Evolutionary conservation across 495 filamentous ascomycete species (phyloP).

Genomic region (Penicillium herquei): DNA sequence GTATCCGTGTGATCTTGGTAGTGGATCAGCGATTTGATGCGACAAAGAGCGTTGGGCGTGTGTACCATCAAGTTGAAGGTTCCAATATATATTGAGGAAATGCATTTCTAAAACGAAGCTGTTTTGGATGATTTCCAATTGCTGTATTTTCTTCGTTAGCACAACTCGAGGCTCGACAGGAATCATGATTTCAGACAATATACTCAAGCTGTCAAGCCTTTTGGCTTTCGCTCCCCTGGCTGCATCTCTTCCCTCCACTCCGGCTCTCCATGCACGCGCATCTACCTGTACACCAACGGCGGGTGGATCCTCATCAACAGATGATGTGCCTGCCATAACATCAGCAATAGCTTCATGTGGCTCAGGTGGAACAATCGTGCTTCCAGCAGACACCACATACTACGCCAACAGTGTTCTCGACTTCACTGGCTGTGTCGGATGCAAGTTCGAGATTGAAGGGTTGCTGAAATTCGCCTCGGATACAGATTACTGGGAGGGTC

Average conservation of each 20-base stretch:
- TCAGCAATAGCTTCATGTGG: conserved; percentile 38
- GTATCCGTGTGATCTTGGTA: conserved; percentile 2
- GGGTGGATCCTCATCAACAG: conserved; percentile 26
- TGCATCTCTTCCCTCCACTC: not conserved
- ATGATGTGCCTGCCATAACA: conserved; percentile 40
- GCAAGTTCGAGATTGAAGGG: conserved; percentile 45
- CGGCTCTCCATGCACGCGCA: conserved; percentile 11
- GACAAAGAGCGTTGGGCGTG: not conserved
- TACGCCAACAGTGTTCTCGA: conserved; percentile 39
- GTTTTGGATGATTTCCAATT: too few relatives aligned
- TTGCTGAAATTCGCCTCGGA: conserved; percentile 36
- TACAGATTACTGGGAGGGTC: conserved; percentile 38
- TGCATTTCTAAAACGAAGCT: too few relatives aligned
- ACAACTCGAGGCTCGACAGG: too few relatives aligned
- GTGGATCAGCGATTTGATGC: not conserved
- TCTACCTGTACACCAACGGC: conserved; percentile 38
- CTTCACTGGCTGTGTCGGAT: conserved; percentile 35
- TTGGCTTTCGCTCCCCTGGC: not conserved
- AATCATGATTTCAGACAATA: not conserved
- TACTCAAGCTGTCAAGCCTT: not conserved
- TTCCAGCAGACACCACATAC: conserved; percentile 41
- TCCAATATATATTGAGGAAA: too few relatives aligned
- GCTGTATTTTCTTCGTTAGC: too few relatives aligned
- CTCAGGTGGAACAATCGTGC: conserved; percentile 41
- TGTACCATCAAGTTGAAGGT: too few relatives aligned